Base-by-base conservation (phyloP, 2,329 filamentous ascomycete genomes). In the Aspergillus caelatus region DNA sequence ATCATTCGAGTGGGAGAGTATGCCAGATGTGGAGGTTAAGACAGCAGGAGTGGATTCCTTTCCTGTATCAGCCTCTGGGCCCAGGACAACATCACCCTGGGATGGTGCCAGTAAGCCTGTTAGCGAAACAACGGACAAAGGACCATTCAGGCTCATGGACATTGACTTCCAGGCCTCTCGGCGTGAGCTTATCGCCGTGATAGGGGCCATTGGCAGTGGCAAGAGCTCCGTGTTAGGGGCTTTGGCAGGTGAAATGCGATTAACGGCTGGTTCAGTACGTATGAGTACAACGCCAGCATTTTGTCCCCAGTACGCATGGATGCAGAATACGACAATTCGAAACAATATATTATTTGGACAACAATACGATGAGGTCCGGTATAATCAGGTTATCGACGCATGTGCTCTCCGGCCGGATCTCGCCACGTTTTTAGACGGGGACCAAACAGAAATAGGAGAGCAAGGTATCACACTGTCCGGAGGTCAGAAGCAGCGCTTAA, bases 251-350 rank as follows among this genome's bases (percentile, higher is more conserved):
- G 94, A 98, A 67, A 98, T 98, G 94, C 88, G 73, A 21, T 58
- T 73, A 19, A 74, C 68, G 46, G 93, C 93, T 1, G 94, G 95
- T 19, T 92, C 52, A 30, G 63, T 67, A 11, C 52, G 43, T 52
- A 91, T 90, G 69, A 92, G 94, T 46, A 92, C 92, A 0, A 89
- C 88, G 3, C 85, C 94, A 65, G 92, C 94, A 0, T 97, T 97
- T 72, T 98, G 95, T 68, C 94, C 94, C 0, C 94, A 99, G 75
- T 97, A 97, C 73, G 92, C 95, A 0, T 99, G 95, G 95, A 97
- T 99, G 56, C 94, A 98, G 74, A 98, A 98, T 72, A 85, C 93
- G 0, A 92, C 90, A 0, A 86, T 98, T 4, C 89, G 88, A 65
- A 88, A 97, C 39, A 99, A 99, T 72, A 96, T 99, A 63, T 79